Evolutionary conservation across 2,329 filamentous ascomycete genomes (phyloP), one percentile per base, ranked within the genome.

Genomic region (Pseudocercospora cruenta): DNA sequence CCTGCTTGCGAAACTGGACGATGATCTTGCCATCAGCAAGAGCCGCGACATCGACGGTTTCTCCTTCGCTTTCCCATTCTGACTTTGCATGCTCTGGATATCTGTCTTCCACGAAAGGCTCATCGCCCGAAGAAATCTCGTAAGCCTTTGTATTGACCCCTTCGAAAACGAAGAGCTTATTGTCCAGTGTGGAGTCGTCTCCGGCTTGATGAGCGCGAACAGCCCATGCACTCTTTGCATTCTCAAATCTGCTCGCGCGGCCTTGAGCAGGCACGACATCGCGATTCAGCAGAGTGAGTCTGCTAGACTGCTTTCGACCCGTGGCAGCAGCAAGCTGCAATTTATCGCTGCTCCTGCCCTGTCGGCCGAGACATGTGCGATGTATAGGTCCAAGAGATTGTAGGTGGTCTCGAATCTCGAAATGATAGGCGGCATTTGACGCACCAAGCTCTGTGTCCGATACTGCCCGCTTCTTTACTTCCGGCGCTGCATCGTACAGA

Each of bases 21-120:
- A 98, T 89, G 65, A 93, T 88, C 75, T 87, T 91, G 67, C 91
- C 88, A 60, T 87, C 87, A n/a, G 91, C 91, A 78, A 99, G 87
- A 0, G 90, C 91, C 16, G 92, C 92, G 19, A 95, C 91, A 71
- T 96, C 91, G 55, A 98, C 85, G 0, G 95, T 97, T 33, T 90
- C 87, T 26, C 94, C 95, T 68, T 94, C 92, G 54, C 91, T 89
- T 68, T 99, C 96, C 76, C 98, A 97, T 74, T 99, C 95, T 0
- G 93, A 93, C 45, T 90, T 92, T 39, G 88, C 87, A 7, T 94
- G 84, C 45, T 91, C 75, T 6, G 66, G 68, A 53, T 75, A 76
- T 8, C 49, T 62, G 9, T 67, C 51, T 10, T 69, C 69, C 1
- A 58, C 55, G 19, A 43, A 58, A 16, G 66, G 66, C 4, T 54